Base-by-base conservation (phyloP, 129 eudicot species). In the Pulicaria dysenterica region DNA sequence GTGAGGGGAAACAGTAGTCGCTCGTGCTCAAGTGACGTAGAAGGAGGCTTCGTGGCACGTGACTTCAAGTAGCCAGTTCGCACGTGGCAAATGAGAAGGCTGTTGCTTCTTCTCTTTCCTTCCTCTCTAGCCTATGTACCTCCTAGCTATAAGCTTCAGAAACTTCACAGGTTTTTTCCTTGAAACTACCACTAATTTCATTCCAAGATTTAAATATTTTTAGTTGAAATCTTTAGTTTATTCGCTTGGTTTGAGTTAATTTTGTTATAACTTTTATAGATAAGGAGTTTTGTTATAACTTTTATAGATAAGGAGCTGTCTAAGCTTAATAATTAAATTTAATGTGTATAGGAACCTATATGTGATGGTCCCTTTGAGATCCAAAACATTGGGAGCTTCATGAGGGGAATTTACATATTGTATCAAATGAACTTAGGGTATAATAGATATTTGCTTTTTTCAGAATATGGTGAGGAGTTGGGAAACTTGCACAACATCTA, bases 1-100 rank as follows among this genome's bases (percentile, higher is more conserved):
- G 79, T 67, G 82, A 76, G 73, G 5, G 70, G 73, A 2, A 47
- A 72, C 74, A 69, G 80, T 75, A 6, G 64, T 73, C 65, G 82
- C 77, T 76, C 84, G 80, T 71, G 88, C 72, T 64, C 68, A 37
- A 43, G 81, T 76, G 81, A 65, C 81, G 81, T 70, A 58, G 73
- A 1, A 70, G 85, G 83, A 38, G 64, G 73, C 47, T 15, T 77
- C 79, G 80, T 78, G 83, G 83, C 85, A 84, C 85, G 88, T 84
- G 85, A 82, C 77, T 12, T 7, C 62, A 5, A 47, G 16, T 44
- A 54, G 37, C 17, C 12, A 53, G 34, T 57, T 70, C 46, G 45
- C 75, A 76, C 78, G 84, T 81, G 78, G 74, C 75, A 47, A 16
- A 51, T 50, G 65, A 59, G 69, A 76, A 76, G 79, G 45, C 15